Base-by-base conservation (phyloP, 176 grass and related monocot species). In the Bolboschoenus planiculmis region DNA sequence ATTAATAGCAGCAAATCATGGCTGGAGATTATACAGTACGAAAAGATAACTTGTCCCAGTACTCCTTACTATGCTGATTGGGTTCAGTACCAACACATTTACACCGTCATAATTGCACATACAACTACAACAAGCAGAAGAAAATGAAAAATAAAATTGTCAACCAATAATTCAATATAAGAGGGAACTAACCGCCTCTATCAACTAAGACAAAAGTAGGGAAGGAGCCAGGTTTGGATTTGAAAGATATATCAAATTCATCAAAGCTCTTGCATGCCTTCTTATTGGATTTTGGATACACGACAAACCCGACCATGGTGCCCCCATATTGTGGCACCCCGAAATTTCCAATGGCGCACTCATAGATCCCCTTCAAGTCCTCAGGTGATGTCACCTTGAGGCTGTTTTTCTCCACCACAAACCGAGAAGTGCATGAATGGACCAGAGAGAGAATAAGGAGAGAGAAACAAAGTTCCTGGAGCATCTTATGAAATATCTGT, bases 281-380 rank as follows among this genome's bases (percentile, higher is more conserved):
- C 72, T 64, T 80, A 80, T 97, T 97, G 40, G 94, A 68, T 79
- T 93, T 97, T 37, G 94, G 94, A 67, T 97, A 97, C 29, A 83
- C 91, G 27, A 97, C 94, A 57, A 93, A 86, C 24, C 94, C 94
- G 33, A 97, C 87, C 94, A 97, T 97, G 75, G 91, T 97, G 39
- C 94, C 94, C 5, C 94, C 94, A 65, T 97, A 97, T 82, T 97
- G 91, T 68, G 94, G 94, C 37, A 97, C 90, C 14, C 94, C 94
- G 48, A 97, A 97, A 83, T 97, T 97, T 56, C 94, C 94, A 86
- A 97, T 97, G 20, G 94, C 94, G 62, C 94, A 97, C 85, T 94
- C 92, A 83, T 94, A 91, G 40, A 87, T 89, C 44, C 92, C 92
- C 85, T 91, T 94, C 56, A 94, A 36, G 33, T 76, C 66, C 29